Percentiles rank a stretch among this genome's conserved stretches.
These are phyloP conservation scores for Rauvolfia tetraphylla DNA, from an alignment of 257 asterid species.

Conservation along the genomic window DNA sequence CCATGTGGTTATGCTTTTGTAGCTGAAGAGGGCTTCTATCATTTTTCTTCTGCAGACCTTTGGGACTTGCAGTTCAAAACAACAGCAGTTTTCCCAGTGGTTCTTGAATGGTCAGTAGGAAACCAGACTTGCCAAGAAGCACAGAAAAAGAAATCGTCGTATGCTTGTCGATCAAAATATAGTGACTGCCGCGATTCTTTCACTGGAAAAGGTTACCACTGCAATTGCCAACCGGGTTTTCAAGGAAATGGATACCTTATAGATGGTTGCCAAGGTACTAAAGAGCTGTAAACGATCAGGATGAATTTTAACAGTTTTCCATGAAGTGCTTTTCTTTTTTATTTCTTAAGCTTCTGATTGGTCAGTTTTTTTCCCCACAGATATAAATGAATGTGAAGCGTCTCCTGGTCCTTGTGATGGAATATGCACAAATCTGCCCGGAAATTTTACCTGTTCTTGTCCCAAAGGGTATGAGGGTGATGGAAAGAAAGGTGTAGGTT, in stretches of 20 bases:
- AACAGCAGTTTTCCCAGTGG: conserved; percentile 10
- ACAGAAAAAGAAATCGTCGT: conserved; percentile 1
- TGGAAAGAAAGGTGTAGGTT: conserved; percentile 15
- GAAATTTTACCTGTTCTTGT: conserved; percentile 26
- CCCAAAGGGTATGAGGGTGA: conserved; percentile 23
- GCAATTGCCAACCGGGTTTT: conserved; percentile 25
- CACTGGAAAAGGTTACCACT: conserved; percentile 15
- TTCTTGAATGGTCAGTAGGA: conserved; percentile 34
- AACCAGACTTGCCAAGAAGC: conserved; percentile 23
- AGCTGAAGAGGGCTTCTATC: conserved; percentile 16
- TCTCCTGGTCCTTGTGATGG: conserved; percentile 12
- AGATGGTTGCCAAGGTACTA: conserved; percentile 36
- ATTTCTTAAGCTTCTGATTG: not conserved
- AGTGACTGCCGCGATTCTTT: conserved; percentile 21
- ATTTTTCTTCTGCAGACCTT: conserved; percentile 24
- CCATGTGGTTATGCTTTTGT: conserved; percentile 36
- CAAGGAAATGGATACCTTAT: conserved; percentile 34
- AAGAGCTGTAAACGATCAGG: not conserved
- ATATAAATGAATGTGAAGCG: conserved; percentile 21
- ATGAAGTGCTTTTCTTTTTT: not conserved
- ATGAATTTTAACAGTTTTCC: too few relatives aligned
- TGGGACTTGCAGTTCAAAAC: conserved; percentile 1
- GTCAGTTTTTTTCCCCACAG: conserved; percentile 17
- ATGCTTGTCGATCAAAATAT: conserved; percentile 27
- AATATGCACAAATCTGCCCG: not conserved